phyloP scores from a whole-genome alignment of 78 protist species.

The Protostelium mycophagum region DNA sequence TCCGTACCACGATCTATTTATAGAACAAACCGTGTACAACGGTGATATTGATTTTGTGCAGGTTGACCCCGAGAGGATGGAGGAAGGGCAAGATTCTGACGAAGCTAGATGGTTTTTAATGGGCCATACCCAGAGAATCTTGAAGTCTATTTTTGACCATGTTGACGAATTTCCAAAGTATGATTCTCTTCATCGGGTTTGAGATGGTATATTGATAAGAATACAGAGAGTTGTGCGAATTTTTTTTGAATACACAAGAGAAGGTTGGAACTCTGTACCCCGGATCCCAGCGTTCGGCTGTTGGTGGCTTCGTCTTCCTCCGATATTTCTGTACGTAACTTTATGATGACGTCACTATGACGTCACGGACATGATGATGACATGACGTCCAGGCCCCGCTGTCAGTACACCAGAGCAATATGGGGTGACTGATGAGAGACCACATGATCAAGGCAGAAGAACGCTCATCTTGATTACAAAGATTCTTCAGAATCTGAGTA shows the following conservation, averaged over 20 bases:
- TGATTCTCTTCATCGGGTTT: neutral
- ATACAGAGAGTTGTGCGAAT: neutral
- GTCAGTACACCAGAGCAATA: neutral
- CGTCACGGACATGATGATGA: too few species aligned
- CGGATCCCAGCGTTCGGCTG: neutral
- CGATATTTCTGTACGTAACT: neutral
- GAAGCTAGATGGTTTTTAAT: neutral
- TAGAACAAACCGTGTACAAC: too few species aligned
- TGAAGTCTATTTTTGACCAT: neutral
- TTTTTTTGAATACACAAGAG: neutral
- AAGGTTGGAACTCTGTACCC: neutral
- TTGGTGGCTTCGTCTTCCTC: neutral
- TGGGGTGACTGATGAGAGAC: neutral
- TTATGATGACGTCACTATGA: neutral
- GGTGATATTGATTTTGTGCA: neutral
- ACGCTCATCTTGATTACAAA: neutral
- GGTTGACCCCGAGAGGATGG: neutral
- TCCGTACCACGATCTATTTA: too few species aligned
- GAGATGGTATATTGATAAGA: neutral
- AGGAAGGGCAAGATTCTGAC: neutral
- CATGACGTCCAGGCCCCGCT: slow-evolving; percentile 4
- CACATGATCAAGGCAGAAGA: neutral
- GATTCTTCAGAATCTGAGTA: slow-evolving; percentile 10
- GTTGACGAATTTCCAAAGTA: neutral
- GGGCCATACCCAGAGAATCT: neutral